Evolutionary conservation across 257 asterid genomes (phyloP), one percentile per base, ranked within the genome.

Genomic region (Ilex aquifolium): DNA sequence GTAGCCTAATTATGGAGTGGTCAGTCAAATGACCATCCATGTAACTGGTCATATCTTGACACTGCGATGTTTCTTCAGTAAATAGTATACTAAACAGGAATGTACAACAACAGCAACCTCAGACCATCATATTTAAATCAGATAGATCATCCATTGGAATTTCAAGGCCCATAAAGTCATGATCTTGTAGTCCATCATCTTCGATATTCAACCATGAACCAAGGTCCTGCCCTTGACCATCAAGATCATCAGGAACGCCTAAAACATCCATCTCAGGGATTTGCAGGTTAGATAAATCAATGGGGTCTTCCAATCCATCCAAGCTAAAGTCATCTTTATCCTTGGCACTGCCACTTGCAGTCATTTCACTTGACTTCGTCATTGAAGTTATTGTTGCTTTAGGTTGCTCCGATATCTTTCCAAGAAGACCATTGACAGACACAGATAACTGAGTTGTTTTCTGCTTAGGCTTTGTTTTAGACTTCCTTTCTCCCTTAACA

Each of bases 101-200:
- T 81, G 64, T 83, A 86, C 87, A 86, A 69, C 69, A 73, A 74
- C 62, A 29, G 66, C 67, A 64, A 66, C 82, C 76, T 90, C 84
- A 90, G 68, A 85, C 85, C 86, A 87, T 78, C 95, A 90, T 90
- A 76, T 90, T 80, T 72, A 90, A 72, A 63, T 82, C 95, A 55
- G 95, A 27, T 48, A 90, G 84, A 76, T 90, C 95, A 76, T 90
- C 97, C 91, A 83, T 87, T 54, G 97, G 97, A 73, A 87, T 83
- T 69, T 79, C 88, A 65, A 90, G 95, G 69, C 95, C 91, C 81
- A 85, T 72, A 70, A 69, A 87, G 69, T 85, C 92, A 54, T 86
- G 79, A 69, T 89, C 97, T 31, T 85, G 94, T 66, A 84, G 64
- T 21, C 83, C 79, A 65, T 83, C 96, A 39, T 86, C 97, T 59